Evolutionary conservation across 495 filamentous ascomycete species (phyloP).

Genomic region (Rhizodiscina lignyota): DNA sequence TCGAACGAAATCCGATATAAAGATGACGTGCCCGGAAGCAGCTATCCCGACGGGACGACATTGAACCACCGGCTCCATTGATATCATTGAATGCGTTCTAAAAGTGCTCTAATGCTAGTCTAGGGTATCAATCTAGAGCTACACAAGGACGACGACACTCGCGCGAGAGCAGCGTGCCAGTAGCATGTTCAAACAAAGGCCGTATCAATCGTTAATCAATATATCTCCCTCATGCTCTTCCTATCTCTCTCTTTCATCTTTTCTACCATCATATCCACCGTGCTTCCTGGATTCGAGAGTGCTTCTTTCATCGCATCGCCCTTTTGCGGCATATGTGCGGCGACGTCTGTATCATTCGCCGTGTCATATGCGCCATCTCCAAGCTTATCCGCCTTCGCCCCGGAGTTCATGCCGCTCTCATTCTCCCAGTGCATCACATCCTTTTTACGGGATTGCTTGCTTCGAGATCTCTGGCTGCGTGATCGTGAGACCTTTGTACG

Average conservation of each 20-base stretch:
- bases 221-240: constrained; percentile 1
- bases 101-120: no score
- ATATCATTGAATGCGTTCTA: no score
- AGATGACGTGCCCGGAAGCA: no score
- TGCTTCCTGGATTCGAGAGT: background rate
- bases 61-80: no score
- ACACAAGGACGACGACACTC: no score
- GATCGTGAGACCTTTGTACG: constrained; percentile 1
- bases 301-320: background rate
- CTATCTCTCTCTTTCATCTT: constrained; percentile 1
- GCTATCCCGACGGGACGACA: no score
- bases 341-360: background rate
- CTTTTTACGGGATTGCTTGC: constrained; percentile 2
- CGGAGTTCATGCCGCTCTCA: constrained; percentile 22
- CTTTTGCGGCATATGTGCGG: background rate
- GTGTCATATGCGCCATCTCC: constrained; percentile 19
- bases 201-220: no score
- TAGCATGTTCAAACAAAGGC: no score
- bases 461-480: constrained; percentile 1
- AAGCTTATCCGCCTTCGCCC: constrained; percentile 21
- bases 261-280: background rate
- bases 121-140: no score
- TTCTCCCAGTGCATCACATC: constrained; percentile 13
- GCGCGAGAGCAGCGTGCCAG: no score
- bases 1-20: no score